phyloP scores from a whole-genome alignment of 768 basidiomycete species.

The Leccinum disarticulatum region DNA sequence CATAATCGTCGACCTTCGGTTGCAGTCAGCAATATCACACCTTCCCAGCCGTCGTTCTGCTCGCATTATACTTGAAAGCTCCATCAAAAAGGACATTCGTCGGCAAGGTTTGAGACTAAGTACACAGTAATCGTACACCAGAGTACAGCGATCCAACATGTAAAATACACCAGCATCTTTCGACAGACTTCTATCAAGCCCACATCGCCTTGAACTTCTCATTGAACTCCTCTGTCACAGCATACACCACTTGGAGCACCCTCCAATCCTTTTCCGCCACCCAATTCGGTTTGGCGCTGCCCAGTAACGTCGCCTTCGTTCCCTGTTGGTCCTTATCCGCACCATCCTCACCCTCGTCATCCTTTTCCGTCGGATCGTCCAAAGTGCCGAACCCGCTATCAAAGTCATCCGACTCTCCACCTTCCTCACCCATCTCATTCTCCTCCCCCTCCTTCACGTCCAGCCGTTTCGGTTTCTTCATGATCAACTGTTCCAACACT shows the following conservation, averaged over 20 bases:
- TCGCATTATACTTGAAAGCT: no score
- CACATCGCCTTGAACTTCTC: slow-evolving; percentile 64
- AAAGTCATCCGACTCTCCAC: slow-evolving; percentile 13
- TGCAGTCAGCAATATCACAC: no score
- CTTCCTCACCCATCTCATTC: slow-evolving; percentile 17
- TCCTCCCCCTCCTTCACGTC: slow-evolving; percentile 15
- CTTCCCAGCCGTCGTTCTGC: no score
- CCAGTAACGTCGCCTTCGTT: background rate
- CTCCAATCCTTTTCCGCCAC: slow-evolving; percentile 52
- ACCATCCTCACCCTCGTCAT: slow-evolving; percentile 8
- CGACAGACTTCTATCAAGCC: slow-evolving; percentile 38
- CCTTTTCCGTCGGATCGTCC: slow-evolving; percentile 31
- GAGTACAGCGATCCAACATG: background rate
- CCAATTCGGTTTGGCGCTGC: slow-evolving; percentile 33
- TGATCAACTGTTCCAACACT: slow-evolving; percentile 46
- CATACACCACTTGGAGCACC: slow-evolving; percentile 51
- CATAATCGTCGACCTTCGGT: no score
- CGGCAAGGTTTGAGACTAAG: no score
- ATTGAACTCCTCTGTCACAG: slow-evolving; percentile 48
- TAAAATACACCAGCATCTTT: background rate
- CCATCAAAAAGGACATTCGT: no score
- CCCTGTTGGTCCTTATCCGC: background rate
- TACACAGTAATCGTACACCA: background rate
- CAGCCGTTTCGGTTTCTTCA: slow-evolving; percentile 27
- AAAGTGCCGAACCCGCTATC: slow-evolving; percentile 36